phyloP scores from a whole-genome alignment of 768 basidiomycete genomes.

The Baorangia bicolor region DNA sequence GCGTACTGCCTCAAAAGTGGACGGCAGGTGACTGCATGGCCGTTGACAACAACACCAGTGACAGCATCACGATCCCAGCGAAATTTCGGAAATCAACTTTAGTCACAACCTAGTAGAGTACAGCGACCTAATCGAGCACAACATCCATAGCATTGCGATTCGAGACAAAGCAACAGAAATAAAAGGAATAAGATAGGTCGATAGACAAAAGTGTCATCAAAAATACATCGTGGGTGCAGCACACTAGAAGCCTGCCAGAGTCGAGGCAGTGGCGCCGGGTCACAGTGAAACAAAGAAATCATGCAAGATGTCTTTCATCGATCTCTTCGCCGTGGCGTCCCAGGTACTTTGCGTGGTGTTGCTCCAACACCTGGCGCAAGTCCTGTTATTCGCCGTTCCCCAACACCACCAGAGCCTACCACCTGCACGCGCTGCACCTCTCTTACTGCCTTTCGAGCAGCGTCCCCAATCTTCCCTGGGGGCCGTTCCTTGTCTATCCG shows the following conservation, averaged over 20 bases:
- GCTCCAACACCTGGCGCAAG: conserved; percentile 42
- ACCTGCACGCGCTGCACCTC: conserved; percentile 69
- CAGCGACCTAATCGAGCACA: conserved; percentile 14
- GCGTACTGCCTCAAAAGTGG: background rate
- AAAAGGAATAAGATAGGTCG: conserved; percentile 33
- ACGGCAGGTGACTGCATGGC: background rate
- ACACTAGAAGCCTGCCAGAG: background rate
- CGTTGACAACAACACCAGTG: background rate
- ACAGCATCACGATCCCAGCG: background rate
- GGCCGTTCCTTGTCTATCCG: conserved; percentile 66
- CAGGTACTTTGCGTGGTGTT: conserved; percentile 56
- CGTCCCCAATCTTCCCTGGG: conserved; percentile 65
- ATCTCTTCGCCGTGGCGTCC: conserved; percentile 52
- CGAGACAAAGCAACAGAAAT: conserved; percentile 31
- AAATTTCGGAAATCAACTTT: background rate
- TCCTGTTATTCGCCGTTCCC: conserved; percentile 57
- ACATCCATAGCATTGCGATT: conserved; percentile 30
- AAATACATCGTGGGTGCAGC: conserved; percentile 29
- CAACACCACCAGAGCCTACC: conserved; percentile 46
- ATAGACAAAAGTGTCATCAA: conserved; percentile 14
- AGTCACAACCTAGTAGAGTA: background rate
- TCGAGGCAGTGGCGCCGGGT: background rate
- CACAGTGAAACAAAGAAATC: conserved; percentile 7
- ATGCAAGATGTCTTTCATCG: conserved; percentile 20
- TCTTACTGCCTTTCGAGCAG: conserved; percentile 64